Evolutionary conservation across 2,329 filamentous ascomycete genomes (phyloP), one percentile per base, ranked within the genome.

Genomic region (Hypoxylon sp.): DNA sequence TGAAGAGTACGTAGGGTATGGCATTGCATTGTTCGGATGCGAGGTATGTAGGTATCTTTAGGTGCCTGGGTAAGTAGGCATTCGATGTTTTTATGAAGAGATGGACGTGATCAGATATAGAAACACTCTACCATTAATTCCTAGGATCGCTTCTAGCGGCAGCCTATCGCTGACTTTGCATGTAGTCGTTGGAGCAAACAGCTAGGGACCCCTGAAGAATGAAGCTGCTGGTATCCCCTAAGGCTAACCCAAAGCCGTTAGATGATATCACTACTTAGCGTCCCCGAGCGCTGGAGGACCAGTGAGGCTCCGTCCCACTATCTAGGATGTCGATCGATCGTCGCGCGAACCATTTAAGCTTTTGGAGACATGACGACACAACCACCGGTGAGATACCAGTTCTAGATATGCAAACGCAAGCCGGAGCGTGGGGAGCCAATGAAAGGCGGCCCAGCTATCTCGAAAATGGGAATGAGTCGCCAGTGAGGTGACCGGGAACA

Each of bases 341-440:
- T 60, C 52, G 62, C 60, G 51, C 54, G 65, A 67, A 67, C 42
- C 53, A 51, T 39, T 53, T 62, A 64, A 68, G 27, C 54, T 64
- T 59, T 54, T 4, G 62, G 48, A 47, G 13, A 65, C 35, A 70
- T 72, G 72, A 73, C 68, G 66, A 63, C 60, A 71, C 51, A 2
- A 10, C n/a, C 39, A 55, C 35, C 35, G 50, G 50, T 57, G 47
- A 54, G 47, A 46, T 60, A 47, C 55, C 50, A 52, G 42, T 59
- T 66, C 39, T 37, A 62, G 55, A 64, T 67, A 44, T 53, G 27
- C 46, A 21, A 62, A 56, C 31, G 32, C 46, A 55, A 35, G 29
- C 52, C 24, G 13, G 19, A 31, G 24, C 19, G 58, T 31, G 44
- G 52, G 47, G 35, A 56, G 51, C 72, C 72, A 73, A 72, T 73